These are phyloP conservation scores for Monosporascus sp. DNA, from an alignment of 2,329 filamentous ascomycete genomes.

Conservation along the genomic window DNA sequence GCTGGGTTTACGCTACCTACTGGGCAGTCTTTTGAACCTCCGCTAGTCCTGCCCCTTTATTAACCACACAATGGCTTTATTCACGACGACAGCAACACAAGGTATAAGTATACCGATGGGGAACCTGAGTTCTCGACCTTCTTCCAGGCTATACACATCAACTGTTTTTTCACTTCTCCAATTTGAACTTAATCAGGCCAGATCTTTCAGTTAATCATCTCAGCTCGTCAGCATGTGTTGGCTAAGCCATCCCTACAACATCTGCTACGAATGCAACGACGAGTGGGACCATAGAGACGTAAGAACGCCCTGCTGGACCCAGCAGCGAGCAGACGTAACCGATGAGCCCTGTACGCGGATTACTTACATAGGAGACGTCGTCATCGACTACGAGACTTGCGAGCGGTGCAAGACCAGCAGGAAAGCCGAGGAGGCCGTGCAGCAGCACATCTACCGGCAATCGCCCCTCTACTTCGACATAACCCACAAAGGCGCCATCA, in stretches of 20 bases:
- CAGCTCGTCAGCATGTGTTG: background rate
- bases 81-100: no score
- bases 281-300: constrained; percentile 1
- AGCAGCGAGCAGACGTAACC: background rate
- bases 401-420: constrained; percentile 5
- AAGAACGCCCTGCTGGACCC: constrained; percentile 4
- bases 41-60: no score
- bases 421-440: constrained; percentile 11
- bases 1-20: no score
- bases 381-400: constrained; percentile 7
- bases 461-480: constrained; percentile 5
- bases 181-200: background rate
- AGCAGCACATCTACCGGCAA: constrained; percentile 8
- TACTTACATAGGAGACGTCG: background rate
- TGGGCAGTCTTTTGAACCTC: no score
- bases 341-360: constrained; percentile 1
- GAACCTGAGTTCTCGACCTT: no score
- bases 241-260: background rate
- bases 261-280: constrained; percentile 8
- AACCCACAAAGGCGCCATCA: background rate
- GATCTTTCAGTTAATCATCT: background rate
- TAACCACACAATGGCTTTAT: no score
- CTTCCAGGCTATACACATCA: no score
- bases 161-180: background rate
- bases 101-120: no score